phyloP scores from a whole-genome alignment of 2,329 filamentous ascomycete species.

The Colletotrichum kahawae region DNA sequence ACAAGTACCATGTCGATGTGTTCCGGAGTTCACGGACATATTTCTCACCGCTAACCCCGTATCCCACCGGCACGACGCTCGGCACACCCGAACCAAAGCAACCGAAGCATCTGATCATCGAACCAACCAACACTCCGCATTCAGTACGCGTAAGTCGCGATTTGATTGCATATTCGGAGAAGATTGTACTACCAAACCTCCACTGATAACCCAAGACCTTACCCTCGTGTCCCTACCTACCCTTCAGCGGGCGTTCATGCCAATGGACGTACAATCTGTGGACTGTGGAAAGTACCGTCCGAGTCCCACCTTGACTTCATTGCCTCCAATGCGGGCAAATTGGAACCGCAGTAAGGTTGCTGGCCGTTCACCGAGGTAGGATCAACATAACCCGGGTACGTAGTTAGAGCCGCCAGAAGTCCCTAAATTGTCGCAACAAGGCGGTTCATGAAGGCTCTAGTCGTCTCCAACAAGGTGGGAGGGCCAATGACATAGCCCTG shows the following conservation, averaged over 20 bases:
- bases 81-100: background rate
- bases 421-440: conserved; percentile 49
- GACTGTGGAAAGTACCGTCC: conserved; percentile 60
- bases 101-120: background rate
- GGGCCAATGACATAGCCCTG: conserved; percentile 64
- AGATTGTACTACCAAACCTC: background rate
- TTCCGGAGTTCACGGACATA: background rate
- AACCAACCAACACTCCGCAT: background rate
- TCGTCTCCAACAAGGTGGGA: conserved; percentile 46
- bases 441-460: conserved; percentile 54
- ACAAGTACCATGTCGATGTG: background rate
- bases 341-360: conserved; percentile 59
- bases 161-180: background rate
- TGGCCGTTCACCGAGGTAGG: conserved; percentile 49
- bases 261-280: conserved; percentile 53
- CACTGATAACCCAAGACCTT: background rate
- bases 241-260: background rate
- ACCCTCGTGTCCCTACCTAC: background rate
- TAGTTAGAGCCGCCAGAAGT: conserved; percentile 46
- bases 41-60: background rate
- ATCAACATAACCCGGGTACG: conserved; percentile 70
- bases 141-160: background rate
- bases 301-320: conserved; percentile 61
- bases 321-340: conserved; percentile 48
- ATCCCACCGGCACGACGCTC: background rate